Percentiles rank a stretch among this genome's conserved stretches.
These are phyloP conservation scores for Fragaria ananassa DNA, from an alignment of 306 rosid genomes.

Conservation along the genomic window DNA sequence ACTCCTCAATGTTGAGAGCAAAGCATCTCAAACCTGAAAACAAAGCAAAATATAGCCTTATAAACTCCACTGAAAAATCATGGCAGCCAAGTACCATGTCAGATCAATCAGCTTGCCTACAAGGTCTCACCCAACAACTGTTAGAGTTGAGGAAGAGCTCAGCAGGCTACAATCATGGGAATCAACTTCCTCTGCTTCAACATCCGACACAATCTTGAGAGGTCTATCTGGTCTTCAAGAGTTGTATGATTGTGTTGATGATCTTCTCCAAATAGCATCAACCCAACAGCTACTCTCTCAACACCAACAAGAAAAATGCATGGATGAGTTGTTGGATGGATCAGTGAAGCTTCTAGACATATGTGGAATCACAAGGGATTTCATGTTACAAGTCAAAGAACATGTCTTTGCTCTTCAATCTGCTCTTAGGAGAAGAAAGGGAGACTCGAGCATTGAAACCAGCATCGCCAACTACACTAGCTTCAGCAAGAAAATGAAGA, in stretches of 20 bases:
- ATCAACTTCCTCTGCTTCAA: conserved; percentile 24
- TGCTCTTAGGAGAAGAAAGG: conserved; percentile 61
- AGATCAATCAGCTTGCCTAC: conserved; percentile 68
- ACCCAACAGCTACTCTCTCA: conserved; percentile 45
- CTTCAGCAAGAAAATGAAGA: conserved; percentile 54
- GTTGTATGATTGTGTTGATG: conserved; percentile 47
- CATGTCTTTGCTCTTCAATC: conserved; percentile 54
- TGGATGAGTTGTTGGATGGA: conserved; percentile 60
- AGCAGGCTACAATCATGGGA: conserved; percentile 41
- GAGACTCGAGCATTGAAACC: conserved; percentile 40
- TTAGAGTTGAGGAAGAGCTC: conserved; percentile 48
- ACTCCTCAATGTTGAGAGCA: conserved; percentile 7
- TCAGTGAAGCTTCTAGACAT: conserved; percentile 58
- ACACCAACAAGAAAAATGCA: conserved; percentile 28
- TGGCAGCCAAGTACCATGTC: conserved; percentile 42
- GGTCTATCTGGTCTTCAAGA: conserved; percentile 44
- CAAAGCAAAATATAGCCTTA: conserved; percentile 1
- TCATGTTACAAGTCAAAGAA: conserved; percentile 45
- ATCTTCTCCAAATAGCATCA: conserved; percentile 57
- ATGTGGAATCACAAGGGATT: conserved; percentile 54
- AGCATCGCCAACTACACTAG: conserved; percentile 35
- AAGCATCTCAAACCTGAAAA: neutral
- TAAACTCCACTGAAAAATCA: conserved; percentile 14
- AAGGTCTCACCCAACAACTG: conserved; percentile 54
- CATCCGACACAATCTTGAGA: conserved; percentile 24